A percentile compares a stretch with the other conserved stretches of the same genome.
Evolutionary conservation across 1,284 basidiomycete species (phyloP).

Genomic region (Rugosomyces carneus): DNA sequence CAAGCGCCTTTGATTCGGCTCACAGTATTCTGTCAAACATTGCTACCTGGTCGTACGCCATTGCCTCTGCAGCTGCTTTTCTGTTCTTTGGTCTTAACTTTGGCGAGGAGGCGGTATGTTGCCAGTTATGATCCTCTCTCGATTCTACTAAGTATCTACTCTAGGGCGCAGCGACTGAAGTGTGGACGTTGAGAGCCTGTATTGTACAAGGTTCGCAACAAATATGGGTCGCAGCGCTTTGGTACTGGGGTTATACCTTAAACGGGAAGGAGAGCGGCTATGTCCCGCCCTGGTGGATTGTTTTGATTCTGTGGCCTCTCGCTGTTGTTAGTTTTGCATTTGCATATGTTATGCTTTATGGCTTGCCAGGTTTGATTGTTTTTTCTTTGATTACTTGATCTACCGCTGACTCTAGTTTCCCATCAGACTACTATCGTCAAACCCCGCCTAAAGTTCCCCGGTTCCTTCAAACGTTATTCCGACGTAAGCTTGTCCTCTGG

Average conservation of each 20-base stretch:
- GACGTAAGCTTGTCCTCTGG: slow-evolving; percentile 88
- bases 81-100: slow-evolving; percentile 93
- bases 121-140: slow-evolving; percentile 1
- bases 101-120: slow-evolving; percentile 83
- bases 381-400: not conserved
- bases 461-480: slow-evolving; percentile 82
- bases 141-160: slow-evolving; percentile 11
- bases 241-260: slow-evolving; percentile 89
- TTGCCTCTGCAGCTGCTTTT: slow-evolving; percentile 86
- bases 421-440: slow-evolving; percentile 75
- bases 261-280: slow-evolving; percentile 45
- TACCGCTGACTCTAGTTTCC: not conserved
- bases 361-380: slow-evolving; percentile 71
- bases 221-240: slow-evolving; percentile 88
- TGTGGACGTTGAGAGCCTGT: slow-evolving; percentile 86
- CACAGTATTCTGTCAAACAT: slow-evolving; percentile 66
- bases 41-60: slow-evolving; percentile 86
- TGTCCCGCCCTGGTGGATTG: slow-evolving; percentile 76
- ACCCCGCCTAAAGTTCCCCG: slow-evolving; percentile 90
- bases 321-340: slow-evolving; percentile 70
- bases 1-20: slow-evolving; percentile 51
- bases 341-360: slow-evolving; percentile 76
- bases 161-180: slow-evolving; percentile 83
- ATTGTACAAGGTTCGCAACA: slow-evolving; percentile 91
- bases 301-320: slow-evolving; percentile 79